Evolutionary conservation across 176 grass and related monocot genomes (phyloP).

Genomic region (barley (Hordeum vulgare)): DNA sequence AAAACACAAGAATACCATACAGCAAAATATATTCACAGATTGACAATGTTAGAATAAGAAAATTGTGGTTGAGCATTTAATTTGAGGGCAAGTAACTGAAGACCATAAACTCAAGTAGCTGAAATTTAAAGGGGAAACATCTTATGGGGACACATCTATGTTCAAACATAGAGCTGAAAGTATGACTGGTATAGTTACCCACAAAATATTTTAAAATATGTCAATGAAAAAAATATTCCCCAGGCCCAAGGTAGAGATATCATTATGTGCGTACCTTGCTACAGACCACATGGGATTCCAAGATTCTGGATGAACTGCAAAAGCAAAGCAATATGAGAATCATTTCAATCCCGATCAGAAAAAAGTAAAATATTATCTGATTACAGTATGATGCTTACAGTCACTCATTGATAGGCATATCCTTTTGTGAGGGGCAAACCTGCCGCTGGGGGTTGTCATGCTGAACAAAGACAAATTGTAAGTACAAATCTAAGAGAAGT

Average conservation of each 20-base stretch:
- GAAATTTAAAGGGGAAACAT: not conserved
- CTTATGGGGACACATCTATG: not conserved
- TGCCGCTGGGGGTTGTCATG: conserved; percentile 93
- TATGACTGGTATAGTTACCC: not conserved
- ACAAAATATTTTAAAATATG: not conserved
- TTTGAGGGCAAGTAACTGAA: not conserved
- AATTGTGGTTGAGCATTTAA: not conserved
- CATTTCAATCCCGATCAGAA: not conserved
- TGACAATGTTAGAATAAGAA: not conserved
- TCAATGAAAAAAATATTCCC: not conserved
- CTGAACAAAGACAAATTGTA: conserved; percentile 42
- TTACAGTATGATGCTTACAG: conserved; percentile 49
- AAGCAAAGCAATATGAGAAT: conserved; percentile 5
- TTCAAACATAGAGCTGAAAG: not conserved
- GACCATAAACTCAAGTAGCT: not conserved
- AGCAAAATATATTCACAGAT: not conserved
- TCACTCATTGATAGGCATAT: conserved; percentile 99
- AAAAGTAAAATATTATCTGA: not conserved
- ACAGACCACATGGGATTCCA: conserved; percentile 99
- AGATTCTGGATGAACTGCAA: conserved; percentile 94
- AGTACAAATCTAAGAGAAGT: not conserved
- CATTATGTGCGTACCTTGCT: conserved; percentile 57
- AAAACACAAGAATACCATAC: not conserved
- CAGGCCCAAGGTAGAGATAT: not conserved
- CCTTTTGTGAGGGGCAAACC: conserved; percentile 88